phyloP scores from a whole-genome alignment of 768 basidiomycete genomes.

The Hygrophoropsis aurantiaca region DNA sequence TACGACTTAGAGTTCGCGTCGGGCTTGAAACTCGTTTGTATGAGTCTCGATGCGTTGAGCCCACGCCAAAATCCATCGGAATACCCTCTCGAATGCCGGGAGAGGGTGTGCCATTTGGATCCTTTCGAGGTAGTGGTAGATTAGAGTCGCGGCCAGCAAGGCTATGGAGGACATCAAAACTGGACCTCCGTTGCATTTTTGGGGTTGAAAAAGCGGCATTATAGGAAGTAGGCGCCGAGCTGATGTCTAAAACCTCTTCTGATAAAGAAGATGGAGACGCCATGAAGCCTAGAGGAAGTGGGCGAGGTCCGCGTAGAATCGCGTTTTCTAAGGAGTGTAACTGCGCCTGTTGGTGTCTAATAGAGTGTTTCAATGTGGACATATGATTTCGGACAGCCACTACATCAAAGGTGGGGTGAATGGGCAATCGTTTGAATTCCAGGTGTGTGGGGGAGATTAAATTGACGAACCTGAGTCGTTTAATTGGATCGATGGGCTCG shows the following conservation, averaged over 20 bases:
- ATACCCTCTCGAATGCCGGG: constrained; percentile 74
- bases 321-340: constrained; percentile 67
- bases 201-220: constrained; percentile 35
- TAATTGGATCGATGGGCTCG: constrained; percentile 53
- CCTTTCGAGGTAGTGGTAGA: constrained; percentile 67
- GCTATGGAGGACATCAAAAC: constrained; percentile 67
- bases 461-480: constrained; percentile 65
- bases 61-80: constrained; percentile 53
- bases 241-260: constrained; percentile 33
- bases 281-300: constrained; percentile 44
- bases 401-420: constrained; percentile 36
- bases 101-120: constrained; percentile 38
- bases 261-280: constrained; percentile 33
- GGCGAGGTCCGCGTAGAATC: constrained; percentile 66
- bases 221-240: constrained; percentile 31
- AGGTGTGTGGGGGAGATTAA: constrained; percentile 20
- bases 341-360: constrained; percentile 83
- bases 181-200: constrained; percentile 62
- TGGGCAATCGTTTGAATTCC: constrained; percentile 16
- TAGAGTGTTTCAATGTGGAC: constrained; percentile 78
- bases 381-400: constrained; percentile 79
- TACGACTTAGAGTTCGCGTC: constrained; percentile 78
- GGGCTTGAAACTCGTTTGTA: constrained; percentile 67
- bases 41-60: constrained; percentile 35
- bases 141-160: constrained; percentile 77